Evolutionary conservation across 169 alveolate genomes (phyloP), one percentile per base, ranked within the genome.

Genomic region (Eimeria necatrix): DNA sequence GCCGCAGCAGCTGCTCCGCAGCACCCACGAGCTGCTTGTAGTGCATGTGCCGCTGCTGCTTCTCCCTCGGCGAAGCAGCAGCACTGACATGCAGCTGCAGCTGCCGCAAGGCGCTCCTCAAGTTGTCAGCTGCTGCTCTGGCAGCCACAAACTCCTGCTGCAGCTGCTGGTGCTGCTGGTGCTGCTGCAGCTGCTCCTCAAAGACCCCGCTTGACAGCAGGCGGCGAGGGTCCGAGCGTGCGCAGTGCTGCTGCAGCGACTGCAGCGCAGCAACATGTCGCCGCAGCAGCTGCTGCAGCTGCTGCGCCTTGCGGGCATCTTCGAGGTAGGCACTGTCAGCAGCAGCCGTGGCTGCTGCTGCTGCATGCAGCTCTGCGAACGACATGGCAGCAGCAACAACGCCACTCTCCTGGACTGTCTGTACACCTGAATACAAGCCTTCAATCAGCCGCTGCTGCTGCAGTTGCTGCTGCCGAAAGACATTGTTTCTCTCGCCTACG

Each of bases 281-380:
- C 46, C 90, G 95, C 52, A 90, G 90, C 81, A 74, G 90, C 90
- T 56, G 78, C 53, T 49, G 70, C 32, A 60, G 68, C 60, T 90
- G 56, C 95, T 90, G 78, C 22, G 32, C 83, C 88, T 4, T 20
- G 5, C 95, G 59, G 7, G 48, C 84, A 68, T 90, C 95, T 24
- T 90, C 95, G 20, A 90, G 16, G 70, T 90, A 90, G 24, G 95
- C 95, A 18, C 83, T 78, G 78, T 90, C 95, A 20, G 90, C 95
- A n/a, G 95, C 74, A 49, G 94, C 94, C 22, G 68, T 48, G 4
- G 84, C 26, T 51, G 87, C 70, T 2, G 88, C 88, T 73, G 84
- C 84, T 73, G 88, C 88, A 80, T 24, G 56, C 70, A 80, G 53
- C 51, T 80, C 70, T 3, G 70, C 88, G 53, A 80, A 80, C 12